Evolutionary conservation across 768 basidiomycete species (phyloP), one percentile per base, ranked within the genome.

Genomic region (Hygrophoropsis aurantiaca): DNA sequence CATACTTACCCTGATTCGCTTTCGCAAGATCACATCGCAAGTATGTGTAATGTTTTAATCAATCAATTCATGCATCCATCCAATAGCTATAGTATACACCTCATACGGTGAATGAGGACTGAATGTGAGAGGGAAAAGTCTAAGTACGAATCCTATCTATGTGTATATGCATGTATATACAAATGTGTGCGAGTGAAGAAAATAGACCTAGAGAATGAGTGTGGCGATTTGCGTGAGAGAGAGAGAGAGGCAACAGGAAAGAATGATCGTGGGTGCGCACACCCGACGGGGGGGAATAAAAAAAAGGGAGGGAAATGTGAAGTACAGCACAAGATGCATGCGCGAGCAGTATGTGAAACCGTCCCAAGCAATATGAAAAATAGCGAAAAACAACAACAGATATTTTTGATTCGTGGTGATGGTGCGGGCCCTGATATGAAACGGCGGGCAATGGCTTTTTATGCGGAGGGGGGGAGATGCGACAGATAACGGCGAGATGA

Each of bases 111-210:
- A 20, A 33, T 34, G 35, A 34, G 20, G 46, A 40, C 46, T 42
- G 27, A 7, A 49, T 44, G 47, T 47, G 60, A 11, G 52, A 30
- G 30, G 9, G 39, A 42, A 46, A 26, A 46, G 47, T 67, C 65
- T 65, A 64, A 62, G 65, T 44, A 49, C 61, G 18, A 48, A 40
- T 33, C 46, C 46, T 30, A 62, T 66, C 60, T 67, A 65, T 64
- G 67, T 65, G 62, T 56, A 63, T 67, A 65, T 67, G 57, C 65
- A 58, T 58, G 62, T 62, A 65, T 67, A 64, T 67, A 62, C 65
- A 67, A 57, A 61, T 57, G 44, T 65, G 58, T 59, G 53, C 58
- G 64, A 63, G 62, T 55, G 57, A 54, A 42, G 50, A 33, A 52
- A 47, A 13, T 7, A 30, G 13, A 30, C 7, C 47, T 48, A 49